These are phyloP conservation scores for Salicornia ramosissima DNA, from an alignment of 148 eudicot species.

Conservation along the genomic window DNA sequence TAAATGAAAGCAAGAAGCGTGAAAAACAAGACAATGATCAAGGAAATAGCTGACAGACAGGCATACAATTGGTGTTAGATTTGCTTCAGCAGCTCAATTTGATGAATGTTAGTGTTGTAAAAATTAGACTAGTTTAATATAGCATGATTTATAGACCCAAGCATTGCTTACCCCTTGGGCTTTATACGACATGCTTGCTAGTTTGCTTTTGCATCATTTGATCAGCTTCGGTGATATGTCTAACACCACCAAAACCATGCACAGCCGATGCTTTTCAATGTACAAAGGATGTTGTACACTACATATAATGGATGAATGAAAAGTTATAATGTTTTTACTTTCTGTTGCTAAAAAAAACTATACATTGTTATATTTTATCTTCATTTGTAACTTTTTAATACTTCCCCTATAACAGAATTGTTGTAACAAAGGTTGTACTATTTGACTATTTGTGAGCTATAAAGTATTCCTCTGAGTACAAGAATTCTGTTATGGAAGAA, in stretches of 20 bases:
- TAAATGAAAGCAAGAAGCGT: slow-evolving; percentile 33
- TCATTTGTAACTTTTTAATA: too few species aligned
- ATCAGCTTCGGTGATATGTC: slow-evolving; percentile 31
- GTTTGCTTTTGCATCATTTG: slow-evolving; percentile 47
- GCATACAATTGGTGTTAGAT: neutral
- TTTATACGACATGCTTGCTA: slow-evolving; percentile 61
- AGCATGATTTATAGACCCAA: slow-evolving; percentile 67
- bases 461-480: too few species aligned
- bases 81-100: neutral
- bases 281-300: neutral
- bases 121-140: slow-evolving; percentile 23
- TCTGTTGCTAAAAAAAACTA: too few species aligned
- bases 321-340: neutral
- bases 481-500: too few species aligned
- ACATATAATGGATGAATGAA: neutral
- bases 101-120: neutral
- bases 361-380: too few species aligned
- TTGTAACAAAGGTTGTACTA: too few species aligned
- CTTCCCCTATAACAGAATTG: too few species aligned
- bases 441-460: too few species aligned
- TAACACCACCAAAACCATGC: slow-evolving; percentile 45
- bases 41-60: slow-evolving; percentile 36
- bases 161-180: slow-evolving; percentile 41
- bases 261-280: slow-evolving; percentile 29
- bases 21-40: slow-evolving; percentile 29